Percentiles rank a stretch among this genome's conserved stretches.
Evolutionary conservation across 768 basidiomycete species (phyloP).

Genomic region (Hebeloma cylindrosporum): DNA sequence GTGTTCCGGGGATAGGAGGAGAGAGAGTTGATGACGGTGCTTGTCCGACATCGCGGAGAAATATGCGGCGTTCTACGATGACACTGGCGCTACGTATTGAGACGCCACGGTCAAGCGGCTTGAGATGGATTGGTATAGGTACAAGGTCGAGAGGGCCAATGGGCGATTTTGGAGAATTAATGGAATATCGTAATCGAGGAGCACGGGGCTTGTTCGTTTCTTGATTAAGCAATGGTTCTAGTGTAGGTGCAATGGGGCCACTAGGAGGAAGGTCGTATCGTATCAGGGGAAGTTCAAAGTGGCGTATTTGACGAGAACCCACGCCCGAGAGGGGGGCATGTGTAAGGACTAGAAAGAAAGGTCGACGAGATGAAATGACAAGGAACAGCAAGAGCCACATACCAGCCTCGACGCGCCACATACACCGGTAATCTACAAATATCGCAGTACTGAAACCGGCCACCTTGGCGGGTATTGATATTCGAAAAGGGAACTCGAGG

Average conservation of each 20-base stretch:
- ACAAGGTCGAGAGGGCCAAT: constrained; percentile 75
- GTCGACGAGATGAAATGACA: constrained; percentile 18
- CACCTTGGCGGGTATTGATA: constrained; percentile 62
- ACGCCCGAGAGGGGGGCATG: constrained; percentile 66
- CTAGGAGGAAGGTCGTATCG: constrained; percentile 62
- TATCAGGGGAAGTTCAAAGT: constrained; percentile 70
- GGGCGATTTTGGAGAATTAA: constrained; percentile 54
- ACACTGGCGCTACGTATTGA: constrained; percentile 63
- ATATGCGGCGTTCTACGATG: constrained; percentile 71
- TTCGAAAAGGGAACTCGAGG: constrained; percentile 67
- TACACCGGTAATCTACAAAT: constrained; percentile 76
- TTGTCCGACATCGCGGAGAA: constrained; percentile 43
- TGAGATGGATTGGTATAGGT: constrained; percentile 60
- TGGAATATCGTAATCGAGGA: constrained; percentile 57
- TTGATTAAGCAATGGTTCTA: constrained; percentile 37
- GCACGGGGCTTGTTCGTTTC: constrained; percentile 56
- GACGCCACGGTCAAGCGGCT: constrained; percentile 57
- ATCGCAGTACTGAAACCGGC: constrained; percentile 68
- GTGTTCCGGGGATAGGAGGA: constrained; percentile 13
- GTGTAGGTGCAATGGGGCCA: constrained; percentile 36
- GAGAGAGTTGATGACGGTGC: constrained; percentile 20
- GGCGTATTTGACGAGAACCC: constrained; percentile 65
- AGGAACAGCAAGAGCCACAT: constrained; percentile 27
- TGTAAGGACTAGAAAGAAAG: constrained; percentile 52
- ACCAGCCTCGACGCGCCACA: constrained; percentile 86